Evolutionary conservation across 768 basidiomycete genomes (phyloP), one percentile per base, ranked within the genome.

Genomic region (Dentipellis sp.): DNA sequence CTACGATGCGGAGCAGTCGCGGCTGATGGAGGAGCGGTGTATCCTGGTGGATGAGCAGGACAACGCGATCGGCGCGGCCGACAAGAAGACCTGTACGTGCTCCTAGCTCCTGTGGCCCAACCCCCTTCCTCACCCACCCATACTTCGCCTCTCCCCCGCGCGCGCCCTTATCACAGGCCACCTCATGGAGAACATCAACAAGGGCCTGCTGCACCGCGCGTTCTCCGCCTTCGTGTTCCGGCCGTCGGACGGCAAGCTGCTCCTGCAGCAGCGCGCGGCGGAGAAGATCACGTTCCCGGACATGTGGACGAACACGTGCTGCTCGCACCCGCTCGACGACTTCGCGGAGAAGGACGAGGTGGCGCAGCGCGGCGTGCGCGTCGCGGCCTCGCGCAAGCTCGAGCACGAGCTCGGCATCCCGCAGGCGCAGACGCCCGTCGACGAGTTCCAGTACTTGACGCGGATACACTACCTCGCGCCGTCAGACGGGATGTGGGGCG

Each of bases 291-390:
- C 97, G 7, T 99, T 99, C 75, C 97, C 97, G 5, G 80, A 91
- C 64, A 94, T 97, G 94, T 99, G 97, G 97, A 99, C 97, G 35
- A 99, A 99, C 72, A 98, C 97, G 8, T 99, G 97, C 69, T 99
- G 95, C 74, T 94, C 91, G 21, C 95, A 99, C 67, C 95, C 95
- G 16, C 77, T 99, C 51, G 85, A 91, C 63, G 97, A 98, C 72
- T 91, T 93, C 62, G 87, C 86, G 59, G 79, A 93, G 72, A 91
- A 86, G 73, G 68, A 83, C 8, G 88, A 90, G 71, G 63, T 73
- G 62, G 80, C 83, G 37, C 89, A 97, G 68, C 75, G 80, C 65
- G 94, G 94, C 54, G 94, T 97, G 34, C 79, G 84, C 51, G 71
- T 84, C 37, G 97, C 97, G n/a, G 97, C 94, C 1, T 87, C 91